Base-by-base conservation (phyloP, 2,329 filamentous ascomycete species). In the Huntiella omanensis region DNA sequence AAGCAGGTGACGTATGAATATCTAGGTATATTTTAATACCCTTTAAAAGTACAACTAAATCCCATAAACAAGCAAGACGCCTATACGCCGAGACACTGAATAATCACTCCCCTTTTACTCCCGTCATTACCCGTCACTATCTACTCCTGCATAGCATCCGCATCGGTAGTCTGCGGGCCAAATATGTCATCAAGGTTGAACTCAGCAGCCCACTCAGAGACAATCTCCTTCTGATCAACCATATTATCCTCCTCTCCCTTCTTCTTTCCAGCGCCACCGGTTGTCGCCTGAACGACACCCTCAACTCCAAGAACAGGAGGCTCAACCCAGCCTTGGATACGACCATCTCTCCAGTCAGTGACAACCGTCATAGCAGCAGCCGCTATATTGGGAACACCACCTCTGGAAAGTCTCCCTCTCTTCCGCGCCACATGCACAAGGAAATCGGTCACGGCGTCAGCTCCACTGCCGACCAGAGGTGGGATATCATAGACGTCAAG, bases 161-260 rank as follows among this genome's bases (percentile, higher is more conserved):
- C 57, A 13, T 48, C 57, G 32, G 51, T 56, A 41, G n/a, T 22
- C 32, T 6, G 32, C 5, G 43, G 43, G 8, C 83, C 86, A 82
- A 83, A 96, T 11, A 98, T 64, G 2, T 85, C 91, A 51, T 95
- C 91, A 6, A 98, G 70, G 66, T 88, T 87, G 64, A 98, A 96
- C 62, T 96, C 88, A 55, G 83, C 77, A 5, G 87, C 83, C 86
- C 88, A 93, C 60, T 92, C 80, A 8, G 80, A 83, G 47, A 96
- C 86, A 59, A 96, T 84, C 63, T 85, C 66, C 67, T 92, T 86
- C 60, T 92, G 77, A 53, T 85, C 75, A 51, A 72, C 68, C 54
- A 67, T 59, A 46, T 65, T 60, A 45, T 68, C 62, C 50, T 68
- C 62, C 43, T 62, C 60, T 6, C 57, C 60, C 39, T 60, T 60